phyloP scores from a whole-genome alignment of 495 filamentous ascomycete genomes.

The Aspergillus homomorphus region DNA sequence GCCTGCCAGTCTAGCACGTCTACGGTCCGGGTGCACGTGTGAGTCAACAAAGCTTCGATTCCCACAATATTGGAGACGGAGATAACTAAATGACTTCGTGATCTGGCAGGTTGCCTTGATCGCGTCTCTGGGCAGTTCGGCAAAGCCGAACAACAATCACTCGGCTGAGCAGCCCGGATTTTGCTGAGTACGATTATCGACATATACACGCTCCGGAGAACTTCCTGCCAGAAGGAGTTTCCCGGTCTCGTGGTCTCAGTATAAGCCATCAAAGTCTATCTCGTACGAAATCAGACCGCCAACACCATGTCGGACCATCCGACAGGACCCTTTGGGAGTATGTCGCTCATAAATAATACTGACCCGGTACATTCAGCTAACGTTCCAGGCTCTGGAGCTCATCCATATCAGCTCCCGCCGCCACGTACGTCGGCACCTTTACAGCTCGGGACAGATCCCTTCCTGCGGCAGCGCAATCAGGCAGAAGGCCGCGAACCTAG shows the following conservation, averaged over 20 bases:
- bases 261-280: not conserved
- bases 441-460: constrained; percentile 44
- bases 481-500: constrained; percentile 28
- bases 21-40: not conserved
- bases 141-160: not conserved
- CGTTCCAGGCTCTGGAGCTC: constrained; percentile 34
- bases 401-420: constrained; percentile 50
- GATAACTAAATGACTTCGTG: not conserved
- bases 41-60: not conserved
- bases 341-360: constrained; percentile 34
- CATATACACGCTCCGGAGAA: not conserved
- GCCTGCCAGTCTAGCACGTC: not conserved
- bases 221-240: not conserved
- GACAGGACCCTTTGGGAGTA: constrained; percentile 49
- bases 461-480: constrained; percentile 32
- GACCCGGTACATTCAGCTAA: constrained; percentile 35
- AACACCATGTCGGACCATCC: constrained; percentile 44
- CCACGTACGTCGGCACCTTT: constrained; percentile 40
- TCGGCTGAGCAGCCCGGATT: not conserved
- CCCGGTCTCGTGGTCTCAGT: not conserved
- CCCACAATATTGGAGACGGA: not conserved
- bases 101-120: not conserved
- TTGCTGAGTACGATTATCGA: not conserved
- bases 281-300: constrained; percentile 2
- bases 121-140: not conserved